These are phyloP conservation scores for Geotrichum carabidarum DNA, from an alignment of 1,139 yeast genomes.

Conservation along the genomic window DNA sequence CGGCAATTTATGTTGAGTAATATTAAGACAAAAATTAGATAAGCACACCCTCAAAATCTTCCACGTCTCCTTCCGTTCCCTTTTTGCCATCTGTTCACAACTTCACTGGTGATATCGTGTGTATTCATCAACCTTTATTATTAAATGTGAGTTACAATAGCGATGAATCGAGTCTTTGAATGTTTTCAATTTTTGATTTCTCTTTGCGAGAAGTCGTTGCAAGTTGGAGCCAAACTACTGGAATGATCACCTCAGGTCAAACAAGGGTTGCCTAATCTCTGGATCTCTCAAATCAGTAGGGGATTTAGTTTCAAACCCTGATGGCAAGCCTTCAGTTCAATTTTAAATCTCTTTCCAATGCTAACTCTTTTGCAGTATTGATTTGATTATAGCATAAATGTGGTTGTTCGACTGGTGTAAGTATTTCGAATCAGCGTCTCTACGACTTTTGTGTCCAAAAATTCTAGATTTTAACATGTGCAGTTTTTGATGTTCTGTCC, in stretches of 20 bases:
- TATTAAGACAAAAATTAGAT: not conserved
- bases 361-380: not conserved
- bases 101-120: not conserved
- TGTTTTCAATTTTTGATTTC: no score
- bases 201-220: no score
- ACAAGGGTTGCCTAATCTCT: no score
- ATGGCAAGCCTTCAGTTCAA: not conserved
- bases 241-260: no score
- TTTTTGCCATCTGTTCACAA: not conserved
- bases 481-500: conserved; percentile 85
- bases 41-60: not conserved
- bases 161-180: no score
- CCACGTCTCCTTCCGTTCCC: conserved; percentile 8
- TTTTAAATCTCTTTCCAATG: not conserved
- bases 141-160: not conserved
- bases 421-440: conserved; percentile 15
- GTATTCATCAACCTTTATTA: not conserved
- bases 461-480: not conserved
- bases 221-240: no score
- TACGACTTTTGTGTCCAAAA: no score
- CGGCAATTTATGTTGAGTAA: not conserved
- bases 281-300: no score
- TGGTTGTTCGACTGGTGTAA: conserved; percentile 37
- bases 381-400: conserved; percentile 25
- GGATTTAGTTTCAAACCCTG: no score